These are phyloP conservation scores for Pythium periplocum DNA, from an alignment of 352 stramenopile species.

Conservation along the genomic window DNA sequence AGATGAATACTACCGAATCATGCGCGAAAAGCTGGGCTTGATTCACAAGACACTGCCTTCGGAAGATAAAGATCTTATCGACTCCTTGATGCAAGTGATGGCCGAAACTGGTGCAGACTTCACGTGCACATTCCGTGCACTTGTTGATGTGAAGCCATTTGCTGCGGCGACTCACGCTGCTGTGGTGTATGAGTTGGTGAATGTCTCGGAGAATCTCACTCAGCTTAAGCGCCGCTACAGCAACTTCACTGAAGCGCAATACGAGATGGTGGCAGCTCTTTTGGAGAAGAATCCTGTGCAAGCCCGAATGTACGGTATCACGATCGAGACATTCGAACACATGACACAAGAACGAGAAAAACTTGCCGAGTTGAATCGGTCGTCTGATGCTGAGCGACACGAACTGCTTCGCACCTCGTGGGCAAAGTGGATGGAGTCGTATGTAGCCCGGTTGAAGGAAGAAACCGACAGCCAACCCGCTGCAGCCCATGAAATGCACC, in stretches of 20 bases:
- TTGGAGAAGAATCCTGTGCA: conserved; percentile 51
- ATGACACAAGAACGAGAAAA: conserved; percentile 47
- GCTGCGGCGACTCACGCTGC: conserved; percentile 19
- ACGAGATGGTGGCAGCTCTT: conserved; percentile 59
- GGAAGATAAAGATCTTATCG: conserved; percentile 42
- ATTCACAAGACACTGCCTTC: conserved; percentile 19
- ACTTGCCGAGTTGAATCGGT: conserved; percentile 33
- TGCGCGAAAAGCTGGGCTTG: conserved; percentile 70
- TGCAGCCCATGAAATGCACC: conserved; percentile 26
- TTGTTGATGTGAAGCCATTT: conserved; percentile 43
- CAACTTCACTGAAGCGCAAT: conserved; percentile 70
- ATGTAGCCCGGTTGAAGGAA: conserved; percentile 36
- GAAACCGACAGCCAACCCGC: conserved; percentile 34
- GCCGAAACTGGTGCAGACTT: conserved; percentile 69
- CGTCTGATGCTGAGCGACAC: conserved; percentile 42
- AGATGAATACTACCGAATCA: conserved; percentile 47
- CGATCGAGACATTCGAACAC: conserved; percentile 39
- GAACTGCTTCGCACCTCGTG: conserved; percentile 39
- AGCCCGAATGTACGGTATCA: conserved; percentile 74
- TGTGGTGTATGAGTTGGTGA: conserved; percentile 42
- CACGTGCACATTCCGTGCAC: conserved; percentile 62
- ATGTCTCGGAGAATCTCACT: conserved; percentile 59
- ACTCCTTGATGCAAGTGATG: conserved; percentile 51
- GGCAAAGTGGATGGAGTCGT: conserved; percentile 53
- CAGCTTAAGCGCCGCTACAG: conserved; percentile 49